A percentile compares a stretch with the other conserved stretches of the same genome.
Evolutionary conservation across 2,329 filamentous ascomycete genomes (phyloP).

Genomic region (Trichoderma sp.): DNA sequence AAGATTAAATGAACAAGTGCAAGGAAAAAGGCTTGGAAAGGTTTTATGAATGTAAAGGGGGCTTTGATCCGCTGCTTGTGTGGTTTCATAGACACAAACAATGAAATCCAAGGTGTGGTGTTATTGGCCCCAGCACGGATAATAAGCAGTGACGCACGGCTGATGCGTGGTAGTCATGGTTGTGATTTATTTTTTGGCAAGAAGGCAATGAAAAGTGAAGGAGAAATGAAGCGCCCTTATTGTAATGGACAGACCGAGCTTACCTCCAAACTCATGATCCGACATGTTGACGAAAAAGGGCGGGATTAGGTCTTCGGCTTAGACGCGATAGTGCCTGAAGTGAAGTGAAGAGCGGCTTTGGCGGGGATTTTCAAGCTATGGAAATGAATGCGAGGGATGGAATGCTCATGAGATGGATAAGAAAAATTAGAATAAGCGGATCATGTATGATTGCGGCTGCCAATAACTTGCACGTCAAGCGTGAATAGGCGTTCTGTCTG

Average conservation of each 20-base stretch:
- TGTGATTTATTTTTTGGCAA: background rate
- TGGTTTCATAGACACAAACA: slow-evolving; percentile 3
- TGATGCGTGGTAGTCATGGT: background rate
- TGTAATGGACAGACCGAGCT: background rate
- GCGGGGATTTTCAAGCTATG: background rate
- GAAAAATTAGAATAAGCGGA: background rate
- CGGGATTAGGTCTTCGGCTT: background rate
- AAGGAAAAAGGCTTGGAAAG: too few species aligned
- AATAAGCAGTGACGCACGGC: slow-evolving; percentile 21
- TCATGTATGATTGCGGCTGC: background rate
- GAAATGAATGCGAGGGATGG: background rate
- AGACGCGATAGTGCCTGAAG: slow-evolving; percentile 17
- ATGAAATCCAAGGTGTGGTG: background rate
- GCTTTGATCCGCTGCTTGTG: background rate
- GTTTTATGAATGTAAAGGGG: background rate
- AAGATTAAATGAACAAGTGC: background rate
- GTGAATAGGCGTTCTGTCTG: background rate
- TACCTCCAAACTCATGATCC: slow-evolving; percentile 66
- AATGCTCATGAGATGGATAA: background rate
- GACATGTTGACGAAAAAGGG: slow-evolving; percentile 54
- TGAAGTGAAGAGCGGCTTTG: background rate
- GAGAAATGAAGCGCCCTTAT: background rate
- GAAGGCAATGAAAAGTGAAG: background rate
- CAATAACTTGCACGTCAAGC: background rate
- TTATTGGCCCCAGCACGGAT: background rate